Evolutionary conservation across 805 yeast genomes (phyloP), one percentile per base, ranked within the genome.

Genomic region (Teunomyces stri): DNA sequence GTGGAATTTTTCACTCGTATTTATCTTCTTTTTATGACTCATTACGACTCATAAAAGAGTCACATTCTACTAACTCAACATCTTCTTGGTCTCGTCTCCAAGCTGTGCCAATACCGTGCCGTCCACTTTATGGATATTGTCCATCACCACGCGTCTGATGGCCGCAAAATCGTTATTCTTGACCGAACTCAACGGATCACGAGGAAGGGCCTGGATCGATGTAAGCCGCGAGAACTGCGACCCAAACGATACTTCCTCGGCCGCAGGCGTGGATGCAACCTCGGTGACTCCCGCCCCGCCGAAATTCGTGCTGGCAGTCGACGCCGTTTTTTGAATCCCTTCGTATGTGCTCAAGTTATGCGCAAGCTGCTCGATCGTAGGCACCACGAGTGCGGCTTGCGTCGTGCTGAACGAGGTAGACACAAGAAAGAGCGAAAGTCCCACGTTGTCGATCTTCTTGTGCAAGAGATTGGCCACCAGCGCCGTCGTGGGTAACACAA

Each of bases 181-280:
- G 10, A 89, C 66, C 20, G 73, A 71, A 1, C 82, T 78, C 27
- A 82, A 62, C 1, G 97, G 96, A 66, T 94, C 97, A 53, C 80
- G 74, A 3, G 84, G 76, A 52, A 75, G 80, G 12, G 67, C 66
- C 29, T 79, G 74, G 42, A 90, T 82, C 2, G 87, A 78, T 1
- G 78, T 81, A 49, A 94, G 72, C 59, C 79, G 83, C 44, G 95
- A 87, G 65, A 81, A 94, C 44, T 84, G 81, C 0, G 97, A 85
- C 2, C 98, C 98, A 66, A 91, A 94, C 2, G 94, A 74, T 53
- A 84, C 85, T 16, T 77, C 58, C 42, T 79, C 83, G 34, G 64
- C 65, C 29, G 71, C 66, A 21, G 70, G 75, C 34, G 64, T 65
- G 30, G 72, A 66, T 25, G 72, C 74, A 35, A 69, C 64, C 15